Evolutionary conservation across 73 alveolate genomes (phyloP).

Genomic region (Halteria grandinella): DNA sequence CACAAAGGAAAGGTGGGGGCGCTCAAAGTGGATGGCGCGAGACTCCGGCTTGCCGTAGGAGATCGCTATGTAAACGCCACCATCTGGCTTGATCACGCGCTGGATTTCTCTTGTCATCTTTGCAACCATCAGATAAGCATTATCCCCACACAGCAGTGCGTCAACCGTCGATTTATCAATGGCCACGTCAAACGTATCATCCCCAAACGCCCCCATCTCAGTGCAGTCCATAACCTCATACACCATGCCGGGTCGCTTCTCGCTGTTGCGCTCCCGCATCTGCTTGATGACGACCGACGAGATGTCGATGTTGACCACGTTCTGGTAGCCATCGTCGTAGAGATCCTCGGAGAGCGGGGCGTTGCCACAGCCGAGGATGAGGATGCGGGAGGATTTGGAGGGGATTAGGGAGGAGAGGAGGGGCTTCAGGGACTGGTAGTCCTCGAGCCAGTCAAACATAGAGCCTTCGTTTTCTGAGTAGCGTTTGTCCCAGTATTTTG

Average conservation of each 20-base stretch:
- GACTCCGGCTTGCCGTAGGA: slow-evolving; percentile 85
- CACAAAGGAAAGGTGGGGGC: slow-evolving; percentile 74
- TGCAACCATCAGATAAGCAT: slow-evolving; percentile 78
- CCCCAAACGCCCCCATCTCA: slow-evolving; percentile 66
- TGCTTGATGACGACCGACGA: slow-evolving; percentile 86
- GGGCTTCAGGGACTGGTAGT: slow-evolving; percentile 75
- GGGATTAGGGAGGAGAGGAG: slow-evolving; percentile 42
- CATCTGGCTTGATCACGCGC: slow-evolving; percentile 63
- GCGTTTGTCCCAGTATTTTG: slow-evolving; percentile 87
- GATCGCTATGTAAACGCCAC: slow-evolving; percentile 81
- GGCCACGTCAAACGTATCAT: slow-evolving; percentile 69
- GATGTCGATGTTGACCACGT: slow-evolving; percentile 89
- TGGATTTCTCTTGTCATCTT: slow-evolving; percentile 83
- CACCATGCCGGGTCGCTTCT: slow-evolving; percentile 73
- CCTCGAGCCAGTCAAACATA: slow-evolving; percentile 88
- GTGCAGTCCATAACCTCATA: slow-evolving; percentile 88
- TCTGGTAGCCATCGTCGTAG: slow-evolving; percentile 94
- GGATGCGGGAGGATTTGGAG: slow-evolving; percentile 73
- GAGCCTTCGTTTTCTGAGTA: slow-evolving; percentile 76
- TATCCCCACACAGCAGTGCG: slow-evolving; percentile 83
- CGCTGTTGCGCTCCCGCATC: slow-evolving; percentile 90
- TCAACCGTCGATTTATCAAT: slow-evolving; percentile 85
- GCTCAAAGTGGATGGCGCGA: slow-evolving; percentile 81
- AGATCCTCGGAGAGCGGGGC: slow-evolving; percentile 92
- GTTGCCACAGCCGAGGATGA: slow-evolving; percentile 96